A percentile compares a stretch with the other conserved stretches of the same genome.
These are phyloP conservation scores for Lathyrus aphaca DNA, from an alignment of 306 rosid genomes.

Conservation along the genomic window DNA sequence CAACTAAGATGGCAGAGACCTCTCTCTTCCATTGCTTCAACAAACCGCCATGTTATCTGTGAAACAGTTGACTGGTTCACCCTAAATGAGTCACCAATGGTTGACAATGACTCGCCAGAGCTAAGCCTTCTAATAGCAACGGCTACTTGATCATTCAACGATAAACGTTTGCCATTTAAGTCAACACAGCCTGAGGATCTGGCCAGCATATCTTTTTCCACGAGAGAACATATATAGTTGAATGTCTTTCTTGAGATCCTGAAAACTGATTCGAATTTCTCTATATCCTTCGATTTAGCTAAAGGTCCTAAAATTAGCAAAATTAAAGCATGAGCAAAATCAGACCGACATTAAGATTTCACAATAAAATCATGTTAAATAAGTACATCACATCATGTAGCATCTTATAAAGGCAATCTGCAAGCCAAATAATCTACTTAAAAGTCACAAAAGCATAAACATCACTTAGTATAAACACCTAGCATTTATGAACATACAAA, in stretches of 20 bases:
- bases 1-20: slow-evolving; percentile 78
- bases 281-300: slow-evolving; percentile 51
- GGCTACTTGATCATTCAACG: slow-evolving; percentile 81
- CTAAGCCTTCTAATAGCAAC: slow-evolving; percentile 87
- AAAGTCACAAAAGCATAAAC: not conserved
- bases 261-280: slow-evolving; percentile 76
- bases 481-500: not conserved
- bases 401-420: not conserved
- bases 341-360: slow-evolving; percentile 19
- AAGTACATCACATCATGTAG: not conserved
- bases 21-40: slow-evolving; percentile 86
- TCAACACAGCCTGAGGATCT: slow-evolving; percentile 56
- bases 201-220: slow-evolving; percentile 66
- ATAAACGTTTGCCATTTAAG: slow-evolving; percentile 62
- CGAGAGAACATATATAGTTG: slow-evolving; percentile 83
- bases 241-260: slow-evolving; percentile 82
- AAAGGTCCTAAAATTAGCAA: slow-evolving; percentile 62
- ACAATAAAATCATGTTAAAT: too few species aligned
- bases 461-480: not conserved
- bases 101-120: slow-evolving; percentile 80
- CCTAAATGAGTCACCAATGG: slow-evolving; percentile 71
- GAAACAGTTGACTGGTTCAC: slow-evolving; percentile 83
- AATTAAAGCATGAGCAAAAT: slow-evolving; percentile 28
- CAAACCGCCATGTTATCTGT: slow-evolving; percentile 86
- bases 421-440: too few species aligned